A percentile compares a stretch with the other conserved stretches of the same genome.
Evolutionary conservation across 2,329 filamentous ascomycete genomes (phyloP).

Genomic region (Alternaria metachromatica): DNA sequence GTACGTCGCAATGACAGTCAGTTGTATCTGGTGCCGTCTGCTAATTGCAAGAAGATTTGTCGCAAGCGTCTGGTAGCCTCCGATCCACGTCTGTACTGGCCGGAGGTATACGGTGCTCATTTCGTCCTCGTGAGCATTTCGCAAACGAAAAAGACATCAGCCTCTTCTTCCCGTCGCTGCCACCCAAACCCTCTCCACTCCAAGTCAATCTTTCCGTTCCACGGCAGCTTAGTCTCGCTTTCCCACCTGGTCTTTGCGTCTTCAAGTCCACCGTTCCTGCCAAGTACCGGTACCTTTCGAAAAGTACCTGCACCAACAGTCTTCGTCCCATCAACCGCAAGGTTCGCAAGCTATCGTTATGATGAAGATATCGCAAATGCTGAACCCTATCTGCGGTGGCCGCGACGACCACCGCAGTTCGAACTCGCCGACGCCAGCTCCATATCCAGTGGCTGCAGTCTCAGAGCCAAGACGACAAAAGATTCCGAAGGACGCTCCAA

Average conservation of each 20-base stretch:
- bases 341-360: not conserved
- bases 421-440: slow-evolving; percentile 19
- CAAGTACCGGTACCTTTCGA: slow-evolving; percentile 19
- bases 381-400: slow-evolving; percentile 45
- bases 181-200: slow-evolving; percentile 24
- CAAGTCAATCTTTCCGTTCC: slow-evolving; percentile 26
- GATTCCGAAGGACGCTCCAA: slow-evolving; percentile 68
- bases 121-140: slow-evolving; percentile 37
- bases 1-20: slow-evolving; percentile 17
- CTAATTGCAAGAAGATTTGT: slow-evolving; percentile 13
- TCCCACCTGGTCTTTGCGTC: slow-evolving; percentile 15
- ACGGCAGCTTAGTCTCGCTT: slow-evolving; percentile 29
- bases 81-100: slow-evolving; percentile 21
- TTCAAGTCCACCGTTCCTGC: slow-evolving; percentile 26
- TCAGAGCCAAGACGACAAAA: slow-evolving; percentile 56
- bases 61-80: not conserved
- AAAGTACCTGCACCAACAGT: slow-evolving; percentile 10
- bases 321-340: not conserved
- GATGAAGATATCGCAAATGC: slow-evolving; percentile 52
- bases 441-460: slow-evolving; percentile 7
- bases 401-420: slow-evolving; percentile 20
- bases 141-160: slow-evolving; percentile 36
- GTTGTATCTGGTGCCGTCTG: not conserved
- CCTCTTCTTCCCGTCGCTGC: slow-evolving; percentile 27
- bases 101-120: slow-evolving; percentile 29